Conservation (phyloP, 2,329 filamentous ascomycete species). For the Madurella mycetomatis region DNA sequence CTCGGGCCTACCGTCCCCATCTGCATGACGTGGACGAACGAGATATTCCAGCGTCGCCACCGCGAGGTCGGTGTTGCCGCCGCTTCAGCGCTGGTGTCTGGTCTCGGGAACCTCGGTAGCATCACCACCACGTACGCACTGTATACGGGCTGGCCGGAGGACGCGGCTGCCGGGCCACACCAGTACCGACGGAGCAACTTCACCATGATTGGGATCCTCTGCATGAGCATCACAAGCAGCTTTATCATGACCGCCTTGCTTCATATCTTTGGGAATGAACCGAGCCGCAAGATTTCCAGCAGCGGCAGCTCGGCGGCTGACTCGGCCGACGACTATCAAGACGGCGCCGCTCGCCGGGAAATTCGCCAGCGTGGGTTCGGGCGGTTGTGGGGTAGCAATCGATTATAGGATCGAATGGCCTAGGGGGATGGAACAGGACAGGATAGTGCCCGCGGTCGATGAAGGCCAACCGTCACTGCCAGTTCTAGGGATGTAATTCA, state of each 20-base stretch:
- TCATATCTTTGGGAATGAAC: slow-evolving; percentile 51
- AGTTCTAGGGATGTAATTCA: slow-evolving; percentile 1
- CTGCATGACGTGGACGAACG: slow-evolving; percentile 89
- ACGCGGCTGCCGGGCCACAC: slow-evolving; percentile 61
- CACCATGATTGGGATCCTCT: slow-evolving; percentile 82
- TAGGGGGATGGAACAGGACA: neutral
- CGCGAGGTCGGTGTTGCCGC: slow-evolving; percentile 88
- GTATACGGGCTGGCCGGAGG: slow-evolving; percentile 80
- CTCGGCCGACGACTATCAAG: slow-evolving; percentile 45
- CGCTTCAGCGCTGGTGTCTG: slow-evolving; percentile 79
- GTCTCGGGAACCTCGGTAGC: slow-evolving; percentile 79
- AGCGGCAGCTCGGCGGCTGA: slow-evolving; percentile 35
- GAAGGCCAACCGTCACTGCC: slow-evolving; percentile 12
- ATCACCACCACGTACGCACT: slow-evolving; percentile 85
- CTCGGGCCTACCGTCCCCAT: slow-evolving; percentile 87
- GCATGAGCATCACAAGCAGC: slow-evolving; percentile 69
- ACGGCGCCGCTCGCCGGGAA: slow-evolving; percentile 59
- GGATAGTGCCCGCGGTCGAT: slow-evolving; percentile 19
- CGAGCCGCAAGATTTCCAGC: slow-evolving; percentile 41
- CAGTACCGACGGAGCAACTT: slow-evolving; percentile 81
- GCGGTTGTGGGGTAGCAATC: slow-evolving; percentile 33
- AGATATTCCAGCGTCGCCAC: slow-evolving; percentile 85
- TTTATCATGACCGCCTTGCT: slow-evolving; percentile 64
- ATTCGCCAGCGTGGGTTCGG: slow-evolving; percentile 54
- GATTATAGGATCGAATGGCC: slow-evolving; percentile 3